A percentile compares a stretch with the other conserved stretches of the same genome.
phyloP scores from a whole-genome alignment of 768 basidiomycete genomes.

The Boletus insuetus region DNA sequence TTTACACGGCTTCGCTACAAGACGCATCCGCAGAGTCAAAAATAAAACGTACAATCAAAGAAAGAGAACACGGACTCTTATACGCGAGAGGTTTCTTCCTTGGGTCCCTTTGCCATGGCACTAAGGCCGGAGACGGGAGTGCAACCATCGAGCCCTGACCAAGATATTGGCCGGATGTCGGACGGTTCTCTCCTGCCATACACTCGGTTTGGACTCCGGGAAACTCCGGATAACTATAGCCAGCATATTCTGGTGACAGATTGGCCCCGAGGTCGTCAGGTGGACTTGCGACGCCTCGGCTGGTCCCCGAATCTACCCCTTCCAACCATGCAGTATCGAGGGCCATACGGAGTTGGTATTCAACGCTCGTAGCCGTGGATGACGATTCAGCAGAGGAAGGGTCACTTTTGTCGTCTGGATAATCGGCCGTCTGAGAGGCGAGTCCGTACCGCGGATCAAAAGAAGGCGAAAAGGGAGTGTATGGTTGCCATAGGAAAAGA shows the following conservation, averaged over 20 bases:
- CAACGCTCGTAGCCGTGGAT: conserved; percentile 10
- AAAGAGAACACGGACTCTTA: conserved; percentile 24
- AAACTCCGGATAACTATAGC: conserved; percentile 13
- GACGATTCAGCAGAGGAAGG: conserved; percentile 26
- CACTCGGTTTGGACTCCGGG: conserved; percentile 13
- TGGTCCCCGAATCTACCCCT: not conserved
- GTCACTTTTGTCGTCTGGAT: conserved; percentile 26
- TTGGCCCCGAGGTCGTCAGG: conserved; percentile 11
- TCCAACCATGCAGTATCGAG: conserved; percentile 4
- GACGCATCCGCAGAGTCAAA: not conserved
- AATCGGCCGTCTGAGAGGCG: conserved; percentile 13
- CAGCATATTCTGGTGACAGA: conserved; percentile 9
- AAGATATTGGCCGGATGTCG: conserved; percentile 9
- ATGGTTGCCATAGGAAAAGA: conserved; percentile 30
- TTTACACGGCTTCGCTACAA: conserved; percentile 58
- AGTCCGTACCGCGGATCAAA: conserved; percentile 16
- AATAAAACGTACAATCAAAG: not conserved
- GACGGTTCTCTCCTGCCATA: not conserved
- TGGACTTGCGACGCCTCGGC: conserved; percentile 1
- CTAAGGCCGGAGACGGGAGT: not conserved
- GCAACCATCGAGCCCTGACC: conserved; percentile 1
- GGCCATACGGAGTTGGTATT: conserved; percentile 6
- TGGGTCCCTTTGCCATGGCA: conserved; percentile 14
- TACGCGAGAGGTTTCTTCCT: conserved; percentile 24
- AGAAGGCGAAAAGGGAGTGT: conserved; percentile 21